Evolutionary conservation across 805 yeast species (phyloP), one percentile per base, ranked within the genome.

Genomic region (Metschnikowia picachoensis): DNA sequence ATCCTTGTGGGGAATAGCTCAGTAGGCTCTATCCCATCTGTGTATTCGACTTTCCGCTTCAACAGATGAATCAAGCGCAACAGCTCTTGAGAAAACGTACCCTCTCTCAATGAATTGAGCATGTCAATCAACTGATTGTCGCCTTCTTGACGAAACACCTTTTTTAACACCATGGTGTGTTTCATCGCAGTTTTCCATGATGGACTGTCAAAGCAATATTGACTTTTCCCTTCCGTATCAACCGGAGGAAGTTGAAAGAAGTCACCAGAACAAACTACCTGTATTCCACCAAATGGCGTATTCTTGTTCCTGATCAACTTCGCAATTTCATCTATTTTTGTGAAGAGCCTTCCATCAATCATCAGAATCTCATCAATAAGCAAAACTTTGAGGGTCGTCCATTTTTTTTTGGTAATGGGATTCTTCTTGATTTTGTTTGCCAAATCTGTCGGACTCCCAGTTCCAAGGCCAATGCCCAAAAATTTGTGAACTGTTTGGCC

Each of bases 201-300:
- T 2, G 63, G 55, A 28, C 83, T 72, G 51, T 85, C 85, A 65
- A 87, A 87, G 7, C 91, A 83, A 66, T 82, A 86, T 41, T 61
- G 41, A 50, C 67, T 38, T 46, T 55, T 20, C 25, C 61, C 63
- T 39, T 48, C 55, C 44, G 65, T 73, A 12, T 71, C 62, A 8
- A 83, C 88, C 0, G 95, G 95, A 0, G 95, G 95, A 37, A 87
- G 64, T 59, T 87, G 95, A 60, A 79, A 86, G 60, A 87, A 87
- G 61, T 87, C 95, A 7, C 95, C 95, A 67, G 88, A 82, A 13
- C 83, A 76, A 30, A 87, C 75, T 14, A 87, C 57, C 56, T 87
- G 95, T 17, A 87, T 81, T 0, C 94, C 94, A 20, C 95, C 95
- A 70, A 87, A 87, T 1, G 95, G 91, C 30, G 52, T 44, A 9